These are phyloP conservation scores for Neoascochyta sp. DNA, from an alignment of 2,329 filamentous ascomycete species.

Conservation along the genomic window DNA sequence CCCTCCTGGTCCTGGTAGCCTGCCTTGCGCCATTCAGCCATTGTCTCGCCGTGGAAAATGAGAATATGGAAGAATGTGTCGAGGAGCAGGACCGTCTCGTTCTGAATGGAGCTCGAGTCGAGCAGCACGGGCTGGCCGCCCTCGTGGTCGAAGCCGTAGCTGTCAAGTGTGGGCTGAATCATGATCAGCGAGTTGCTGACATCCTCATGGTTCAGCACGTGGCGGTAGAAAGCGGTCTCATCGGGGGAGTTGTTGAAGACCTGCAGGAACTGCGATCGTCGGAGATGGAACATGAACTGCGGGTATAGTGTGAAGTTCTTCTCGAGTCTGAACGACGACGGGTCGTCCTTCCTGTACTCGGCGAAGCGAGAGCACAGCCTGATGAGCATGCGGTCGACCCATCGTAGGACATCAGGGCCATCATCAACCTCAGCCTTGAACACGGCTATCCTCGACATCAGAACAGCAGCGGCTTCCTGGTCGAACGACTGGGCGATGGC, in stretches of 20 bases:
- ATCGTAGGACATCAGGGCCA: conserved; percentile 93
- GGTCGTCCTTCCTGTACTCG: conserved; percentile 96
- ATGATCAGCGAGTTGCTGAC: conserved; percentile 95
- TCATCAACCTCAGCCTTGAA: conserved; percentile 99
- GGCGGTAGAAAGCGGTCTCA: conserved; percentile 97
- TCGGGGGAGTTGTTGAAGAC: conserved; percentile 99
- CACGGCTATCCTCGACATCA: conserved; percentile 98
- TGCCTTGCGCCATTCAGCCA: conserved; percentile 96
- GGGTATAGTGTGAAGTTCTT: conserved; percentile 99
- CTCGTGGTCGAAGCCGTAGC: conserved; percentile 94
- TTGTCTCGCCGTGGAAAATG: conserved; percentile 97
- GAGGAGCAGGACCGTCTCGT: conserved; percentile 85
- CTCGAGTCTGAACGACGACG: conserved; percentile 83
- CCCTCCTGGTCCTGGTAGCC: conserved; percentile 98
- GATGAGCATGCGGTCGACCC: conserved; percentile 99
- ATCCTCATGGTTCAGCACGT: conserved; percentile 96
- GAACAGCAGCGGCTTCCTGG: conserved; percentile 92
- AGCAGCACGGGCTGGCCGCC: conserved; percentile 89
- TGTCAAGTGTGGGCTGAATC: conserved; percentile 97
- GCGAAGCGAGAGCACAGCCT: conserved; percentile 93
- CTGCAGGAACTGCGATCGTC: conserved; percentile 94
- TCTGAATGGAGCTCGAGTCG: conserved; percentile 93
- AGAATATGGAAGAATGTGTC: conserved; percentile 99
- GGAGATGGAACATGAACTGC: conserved; percentile 99
- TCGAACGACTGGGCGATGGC: conserved; percentile 96